Base-by-base conservation (phyloP, 768 basidiomycete genomes). In the Tulasnella sp. region DNA sequence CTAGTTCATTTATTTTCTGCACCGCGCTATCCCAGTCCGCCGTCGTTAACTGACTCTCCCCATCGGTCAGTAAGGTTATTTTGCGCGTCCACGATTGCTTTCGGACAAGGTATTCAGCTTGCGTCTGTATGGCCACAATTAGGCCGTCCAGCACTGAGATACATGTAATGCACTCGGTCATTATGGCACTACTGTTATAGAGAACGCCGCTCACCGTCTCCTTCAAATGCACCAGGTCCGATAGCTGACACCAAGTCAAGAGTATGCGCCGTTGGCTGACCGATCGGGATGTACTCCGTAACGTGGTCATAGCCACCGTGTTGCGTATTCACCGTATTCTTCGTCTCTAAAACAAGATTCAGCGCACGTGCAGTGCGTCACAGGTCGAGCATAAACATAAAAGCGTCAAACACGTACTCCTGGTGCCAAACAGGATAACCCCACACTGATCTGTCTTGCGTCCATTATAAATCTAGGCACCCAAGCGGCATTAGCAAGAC, bases 361-460 rank as follows among this genome's bases (percentile, higher is more conserved):
- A 25, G 41, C 21, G 39, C 12, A 57, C 36, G 25, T 11, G 42
- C 37, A 41, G 31, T 59, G 9, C 62, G 7, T 23, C 23, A 9
- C 36, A 9, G 36, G 9, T n/a, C n/a, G 36, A 37, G 9, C 36
- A 37, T 9, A n/a, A n/a, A 37, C 9, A n/a, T 9, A n/a, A 46
- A 31, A 25, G 23, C 45, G n/a, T 1, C 3, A 3, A 9, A 62
- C 67, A 56, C 42, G 39, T 37, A 79, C 90, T 79, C 68, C 88
- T 81, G 2, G 84, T 80, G n/a, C 89, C 93, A 64, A 90, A 91
- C 2, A 83, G 69, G 45, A 96, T 76, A 27, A 97, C 79, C n/a
- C 90, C 88, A 66, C 90, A 89, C 65, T 89, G 82, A 65, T 94
- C 93, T 8, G 93, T 97, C 73, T 94, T 96, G 39, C 93, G 76